Evolutionary conservation across 495 filamentous ascomycete species (phyloP), one percentile per base, ranked within the genome.

Genomic region (Neurospora terricola): DNA sequence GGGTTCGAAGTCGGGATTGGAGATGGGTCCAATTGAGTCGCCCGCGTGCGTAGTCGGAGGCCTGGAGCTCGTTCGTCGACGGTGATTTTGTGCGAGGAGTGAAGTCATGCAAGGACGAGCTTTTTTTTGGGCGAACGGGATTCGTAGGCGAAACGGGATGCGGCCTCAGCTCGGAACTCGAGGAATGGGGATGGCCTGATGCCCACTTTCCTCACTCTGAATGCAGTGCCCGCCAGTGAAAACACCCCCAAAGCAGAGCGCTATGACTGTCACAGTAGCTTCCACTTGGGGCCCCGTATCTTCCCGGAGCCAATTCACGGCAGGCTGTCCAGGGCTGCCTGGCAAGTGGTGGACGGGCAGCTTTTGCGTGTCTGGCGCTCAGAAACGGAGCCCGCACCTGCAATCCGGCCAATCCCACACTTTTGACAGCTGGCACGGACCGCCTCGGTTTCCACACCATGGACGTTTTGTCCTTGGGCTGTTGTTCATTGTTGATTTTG

Each of bases 1-100:
- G 43, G 75, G 74, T 72, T 78, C 72, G 76, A 72, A 71, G 75
- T 66, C 37, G 70, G 38, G 81, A 82, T 80, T 75, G 82, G 82
- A 83, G 83, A 83, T 81, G 73, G 76, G 79, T 78, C 77, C 79
- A 81, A 84, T 84, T 84, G 79, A 79, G 73, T 72, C 68, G 76
- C 74, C 79, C 75, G 80, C 75, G 75, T 76, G 75, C 76, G 72
- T 77, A 77, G 75, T 72, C 71, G 70, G 72, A 74, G 79, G 79
- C 72, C 78, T 76, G 75, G 79, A 77, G 75, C 76, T 78, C 72
- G 69, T 72, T 73, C 72, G 72, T 73, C 75, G 78, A 76, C 45
- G 76, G 70, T 76, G 76, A 76, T 77, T 80, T 79, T 79, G 78
- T 23, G 76, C 72, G 74, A 76, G 78, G 75, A 72, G 77, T 77